phyloP scores from a whole-genome alignment of 805 yeast species.

The Wickerhamomyces tratensis region DNA sequence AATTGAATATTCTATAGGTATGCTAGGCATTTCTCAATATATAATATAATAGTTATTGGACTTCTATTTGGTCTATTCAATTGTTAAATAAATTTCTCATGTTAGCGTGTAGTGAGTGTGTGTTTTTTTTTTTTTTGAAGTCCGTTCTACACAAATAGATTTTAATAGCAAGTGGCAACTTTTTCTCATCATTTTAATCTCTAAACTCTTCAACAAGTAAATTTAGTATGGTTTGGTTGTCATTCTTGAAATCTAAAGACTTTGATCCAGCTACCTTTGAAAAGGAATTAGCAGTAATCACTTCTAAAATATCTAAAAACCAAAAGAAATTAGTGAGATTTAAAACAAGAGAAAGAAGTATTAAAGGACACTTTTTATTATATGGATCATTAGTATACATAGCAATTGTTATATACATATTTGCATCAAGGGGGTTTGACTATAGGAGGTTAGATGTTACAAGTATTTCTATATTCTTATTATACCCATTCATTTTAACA shows the following conservation, averaged over 20 bases:
- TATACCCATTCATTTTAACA: constrained; percentile 2
- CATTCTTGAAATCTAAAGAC: constrained; percentile 18
- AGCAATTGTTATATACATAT: neutral
- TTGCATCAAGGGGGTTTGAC: neutral
- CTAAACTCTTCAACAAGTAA: too few relatives aligned
- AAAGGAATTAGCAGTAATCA: constrained; percentile 27
- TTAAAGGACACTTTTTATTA: constrained; percentile 2
- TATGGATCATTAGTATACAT: constrained; percentile 8
- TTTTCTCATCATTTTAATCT: too few relatives aligned
- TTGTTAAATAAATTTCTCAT: too few relatives aligned
- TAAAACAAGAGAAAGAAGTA: constrained; percentile 1
- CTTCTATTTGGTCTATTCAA: too few relatives aligned
- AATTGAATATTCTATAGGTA: neutral
- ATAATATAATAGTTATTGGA: too few relatives aligned
- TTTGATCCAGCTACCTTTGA: constrained; percentile 37
- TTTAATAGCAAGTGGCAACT: too few relatives aligned
- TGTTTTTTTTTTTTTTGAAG: too few relatives aligned
- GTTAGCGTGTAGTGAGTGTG: too few relatives aligned
- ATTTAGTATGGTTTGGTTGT: constrained; percentile 12
- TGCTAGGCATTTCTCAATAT: neutral
- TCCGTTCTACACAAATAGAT: too few relatives aligned
- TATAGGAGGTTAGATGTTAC: neutral
- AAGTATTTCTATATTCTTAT: constrained; percentile 1
- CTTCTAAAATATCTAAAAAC: constrained; percentile 23
- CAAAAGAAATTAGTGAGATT: constrained; percentile 16